Evolutionary conservation across 2,329 filamentous ascomycete species (phyloP).

Genomic region (Claviceps digitariae): DNA sequence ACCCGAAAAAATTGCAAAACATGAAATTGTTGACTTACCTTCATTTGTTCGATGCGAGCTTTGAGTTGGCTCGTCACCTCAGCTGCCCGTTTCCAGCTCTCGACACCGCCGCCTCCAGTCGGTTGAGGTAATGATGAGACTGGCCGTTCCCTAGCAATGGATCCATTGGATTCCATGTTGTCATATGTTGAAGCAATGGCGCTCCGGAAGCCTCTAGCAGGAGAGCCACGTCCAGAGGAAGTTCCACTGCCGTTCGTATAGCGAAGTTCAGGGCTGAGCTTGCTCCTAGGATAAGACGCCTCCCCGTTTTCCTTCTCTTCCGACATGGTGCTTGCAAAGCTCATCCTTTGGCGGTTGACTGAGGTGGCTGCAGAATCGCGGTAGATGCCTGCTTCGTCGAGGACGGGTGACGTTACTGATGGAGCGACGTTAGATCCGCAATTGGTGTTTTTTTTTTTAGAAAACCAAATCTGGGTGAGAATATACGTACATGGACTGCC

Average conservation of each 20-base stretch:
- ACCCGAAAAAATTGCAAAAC: background rate
- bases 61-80: conserved; percentile 97
- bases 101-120: conserved; percentile 27
- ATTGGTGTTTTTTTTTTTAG: background rate
- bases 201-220: conserved; percentile 40
- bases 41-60: conserved; percentile 97
- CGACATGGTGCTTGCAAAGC: conserved; percentile 51
- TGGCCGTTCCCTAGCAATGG: conserved; percentile 18
- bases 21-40: conserved; percentile 33
- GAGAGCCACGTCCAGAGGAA: conserved; percentile 45
- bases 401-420: conserved; percentile 36
- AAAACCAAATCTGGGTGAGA: background rate
- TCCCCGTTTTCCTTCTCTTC: conserved; percentile 69
- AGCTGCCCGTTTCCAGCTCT: conserved; percentile 94
- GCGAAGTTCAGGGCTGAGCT: conserved; percentile 41
- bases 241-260: conserved; percentile 31
- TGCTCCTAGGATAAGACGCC: conserved; percentile 31
- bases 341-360: conserved; percentile 38
- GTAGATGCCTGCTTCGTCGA: conserved; percentile 48
- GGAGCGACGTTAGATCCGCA: background rate
- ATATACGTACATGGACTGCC: conserved; percentile 22
- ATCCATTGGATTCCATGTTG: conserved; percentile 15
- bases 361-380: conserved; percentile 33
- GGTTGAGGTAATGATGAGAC: conserved; percentile 23
- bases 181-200: conserved; percentile 20